These are phyloP conservation scores for Calonectria leucothoes DNA, from an alignment of 2,329 filamentous ascomycete species.

Conservation along the genomic window DNA sequence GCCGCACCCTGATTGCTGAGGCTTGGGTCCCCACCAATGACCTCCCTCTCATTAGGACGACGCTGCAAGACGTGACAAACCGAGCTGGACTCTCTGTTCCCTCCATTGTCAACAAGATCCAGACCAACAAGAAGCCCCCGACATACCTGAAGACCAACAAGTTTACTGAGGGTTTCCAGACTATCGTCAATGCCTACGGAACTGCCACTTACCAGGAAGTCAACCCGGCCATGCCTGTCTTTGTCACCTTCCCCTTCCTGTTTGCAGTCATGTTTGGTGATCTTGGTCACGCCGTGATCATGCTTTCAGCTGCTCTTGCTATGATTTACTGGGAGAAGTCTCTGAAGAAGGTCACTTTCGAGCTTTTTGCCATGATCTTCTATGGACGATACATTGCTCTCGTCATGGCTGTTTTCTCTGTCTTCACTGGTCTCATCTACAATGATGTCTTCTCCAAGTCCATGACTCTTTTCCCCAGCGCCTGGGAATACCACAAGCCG, in stretches of 20 bases:
- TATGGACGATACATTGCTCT: slow-evolving; percentile 98
- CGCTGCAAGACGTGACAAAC: slow-evolving; percentile 96
- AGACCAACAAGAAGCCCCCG: slow-evolving; percentile 95
- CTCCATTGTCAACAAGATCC: slow-evolving; percentile 98
- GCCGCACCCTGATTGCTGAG: slow-evolving; percentile 96
- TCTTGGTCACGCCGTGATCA: slow-evolving; percentile 91
- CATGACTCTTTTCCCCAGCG: slow-evolving; percentile 87
- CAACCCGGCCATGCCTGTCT: slow-evolving; percentile 94
- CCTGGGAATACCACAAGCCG: slow-evolving; percentile 84
- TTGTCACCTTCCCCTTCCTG: slow-evolving; percentile 98
- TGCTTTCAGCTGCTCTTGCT: slow-evolving; percentile 83
- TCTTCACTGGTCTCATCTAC: slow-evolving; percentile 97
- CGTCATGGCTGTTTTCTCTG: slow-evolving; percentile 96
- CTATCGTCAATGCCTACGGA: slow-evolving; percentile 98
- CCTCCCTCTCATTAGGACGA: slow-evolving; percentile 88
- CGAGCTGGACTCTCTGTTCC: slow-evolving; percentile 95
- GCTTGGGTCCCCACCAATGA: slow-evolving; percentile 97
- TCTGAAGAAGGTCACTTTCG: slow-evolving; percentile 91
- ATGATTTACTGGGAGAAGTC: slow-evolving; percentile 99
- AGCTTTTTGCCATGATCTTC: slow-evolving; percentile 98
- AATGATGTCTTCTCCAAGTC: slow-evolving; percentile 98
- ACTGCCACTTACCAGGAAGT: slow-evolving; percentile 97
- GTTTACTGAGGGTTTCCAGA: slow-evolving; percentile 98
- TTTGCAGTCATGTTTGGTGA: slow-evolving; percentile 99
- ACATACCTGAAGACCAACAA: slow-evolving; percentile 99